Base-by-base conservation (phyloP, 257 asterid species). In the Craterostigma plantagineum region DNA sequence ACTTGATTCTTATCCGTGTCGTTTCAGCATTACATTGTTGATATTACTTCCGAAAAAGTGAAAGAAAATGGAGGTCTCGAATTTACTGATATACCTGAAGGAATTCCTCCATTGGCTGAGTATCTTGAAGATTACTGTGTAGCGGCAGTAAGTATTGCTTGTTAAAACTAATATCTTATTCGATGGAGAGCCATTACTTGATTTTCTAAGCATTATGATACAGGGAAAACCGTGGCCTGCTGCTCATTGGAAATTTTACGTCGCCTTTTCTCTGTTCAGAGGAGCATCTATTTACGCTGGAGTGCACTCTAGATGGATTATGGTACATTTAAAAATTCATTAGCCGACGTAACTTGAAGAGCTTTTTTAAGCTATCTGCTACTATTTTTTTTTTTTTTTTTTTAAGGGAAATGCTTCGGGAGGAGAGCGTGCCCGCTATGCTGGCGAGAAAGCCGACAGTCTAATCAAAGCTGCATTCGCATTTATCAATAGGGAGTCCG, bases 361-460 rank as follows among this genome's bases (percentile, higher is more conserved):
- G 3, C 12, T n/a, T 15, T 15, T 10, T 6, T n/a, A n/a, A n/a
- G 17, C 17, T 16, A 12, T 43, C 23, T 40, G 33, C 16, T 43
- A 43, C 23, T 6, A 16, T 10, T 2, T 33, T 15, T 10, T 15
- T 15, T 9, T 43, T 16, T 14, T 18, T n/a, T n/a, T n/a, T n/a
- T n/a, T 43, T 16, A 40, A 87, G 98, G 98, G 98, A 53, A 87
- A 76, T 70, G 95, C 98, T 50, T 76, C 93, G 1, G 98, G 95
- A 48, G 98, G 98, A 43, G 91, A 79, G 44, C 83, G 93, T 57
- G 98, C 98, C 18, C 71, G 81, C 43, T 34, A 45, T 56, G 63
- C 75, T 13, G 95, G 93, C 53, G 57, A 60, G 60, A 76, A 61
- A 57, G 92, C 91, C 36, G 70, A 82, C 63, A 63, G 71, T 35